Conservation (phyloP, 495 filamentous ascomycete species). For the Xylaria intraflava region DNA sequence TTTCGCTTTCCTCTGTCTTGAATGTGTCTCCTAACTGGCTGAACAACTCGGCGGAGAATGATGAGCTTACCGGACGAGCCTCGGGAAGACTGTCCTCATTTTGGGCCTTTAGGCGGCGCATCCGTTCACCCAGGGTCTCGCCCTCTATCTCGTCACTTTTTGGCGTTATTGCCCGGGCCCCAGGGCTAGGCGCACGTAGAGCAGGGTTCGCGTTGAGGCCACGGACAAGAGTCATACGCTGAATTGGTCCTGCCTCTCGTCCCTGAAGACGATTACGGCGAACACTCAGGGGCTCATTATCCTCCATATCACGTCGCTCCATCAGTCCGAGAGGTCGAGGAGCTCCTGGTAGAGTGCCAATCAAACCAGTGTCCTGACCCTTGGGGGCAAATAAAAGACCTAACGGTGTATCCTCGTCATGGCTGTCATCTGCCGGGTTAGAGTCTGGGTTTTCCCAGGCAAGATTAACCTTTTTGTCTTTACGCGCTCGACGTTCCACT, state of each 20-base stretch:
- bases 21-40: slow-evolving; percentile 57
- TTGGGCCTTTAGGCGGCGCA: slow-evolving; percentile 56
- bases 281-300: slow-evolving; percentile 79
- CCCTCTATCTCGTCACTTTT: slow-evolving; percentile 54
- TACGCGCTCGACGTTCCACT: slow-evolving; percentile 67
- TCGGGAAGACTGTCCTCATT: slow-evolving; percentile 41
- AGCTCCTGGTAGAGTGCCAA: slow-evolving; percentile 44
- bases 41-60: slow-evolving; percentile 75
- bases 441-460: slow-evolving; percentile 75
- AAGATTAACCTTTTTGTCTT: slow-evolving; percentile 67
- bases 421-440: slow-evolving; percentile 33
- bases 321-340: slow-evolving; percentile 76
- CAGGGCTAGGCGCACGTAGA: slow-evolving; percentile 23
- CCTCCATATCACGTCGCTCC: slow-evolving; percentile 77
- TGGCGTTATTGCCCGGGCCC: slow-evolving; percentile 25
- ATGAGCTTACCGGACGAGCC: slow-evolving; percentile 58
- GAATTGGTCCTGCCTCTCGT: slow-evolving; percentile 28
- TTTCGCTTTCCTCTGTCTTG: slow-evolving; percentile 25
- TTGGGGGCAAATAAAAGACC: slow-evolving; percentile 68
- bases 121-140: slow-evolving; percentile 73
- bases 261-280: slow-evolving; percentile 74
- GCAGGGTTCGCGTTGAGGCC: slow-evolving; percentile 13
- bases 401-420: slow-evolving; percentile 75
- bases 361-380: slow-evolving; percentile 43
- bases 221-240: slow-evolving; percentile 35